These are phyloP conservation scores for Phanerochaete sordida DNA, from an alignment of 768 basidiomycete genomes.

Conservation along the genomic window DNA sequence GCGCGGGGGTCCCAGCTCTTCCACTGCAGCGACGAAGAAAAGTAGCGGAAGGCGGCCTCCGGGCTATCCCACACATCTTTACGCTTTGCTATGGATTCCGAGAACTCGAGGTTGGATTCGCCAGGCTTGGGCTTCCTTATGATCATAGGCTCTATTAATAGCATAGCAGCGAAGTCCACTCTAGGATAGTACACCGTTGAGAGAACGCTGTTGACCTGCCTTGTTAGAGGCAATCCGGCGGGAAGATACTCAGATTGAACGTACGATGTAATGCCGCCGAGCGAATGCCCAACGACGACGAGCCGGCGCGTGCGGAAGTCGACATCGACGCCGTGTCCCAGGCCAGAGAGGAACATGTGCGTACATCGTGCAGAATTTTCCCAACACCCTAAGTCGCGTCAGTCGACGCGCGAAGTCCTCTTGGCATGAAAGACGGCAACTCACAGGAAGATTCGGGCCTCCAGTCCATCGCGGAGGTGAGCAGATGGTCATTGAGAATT, in stretches of 20 bases:
- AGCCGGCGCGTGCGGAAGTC: constrained; percentile 45
- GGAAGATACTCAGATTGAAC: no score
- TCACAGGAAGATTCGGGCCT: neutral
- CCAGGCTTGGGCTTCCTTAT: neutral
- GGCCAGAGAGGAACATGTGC: constrained; percentile 44
- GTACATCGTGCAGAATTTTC: constrained; percentile 48
- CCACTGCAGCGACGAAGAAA: constrained; percentile 38
- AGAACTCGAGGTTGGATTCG: constrained; percentile 10
- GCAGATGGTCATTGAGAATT: constrained; percentile 39
- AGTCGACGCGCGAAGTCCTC: no score
- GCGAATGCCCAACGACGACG: constrained; percentile 54
- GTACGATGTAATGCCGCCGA: constrained; percentile 46
- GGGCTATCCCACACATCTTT: constrained; percentile 50
- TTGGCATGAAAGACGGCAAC: neutral
- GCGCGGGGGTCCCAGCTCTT: constrained; percentile 42
- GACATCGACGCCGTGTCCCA: constrained; percentile 45
- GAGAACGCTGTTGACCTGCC: constrained; percentile 33
- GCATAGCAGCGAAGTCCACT: constrained; percentile 35
- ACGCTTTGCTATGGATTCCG: constrained; percentile 33
- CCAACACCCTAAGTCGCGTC: constrained; percentile 27
- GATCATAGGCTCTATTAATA: constrained; percentile 47
- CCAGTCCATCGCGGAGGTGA: constrained; percentile 16
- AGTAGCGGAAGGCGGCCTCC: constrained; percentile 40
- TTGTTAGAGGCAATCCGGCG: no score
- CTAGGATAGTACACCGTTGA: constrained; percentile 38